phyloP scores from a whole-genome alignment of 2,329 filamentous ascomycete species.

The Pestalotiopsis sp. region DNA sequence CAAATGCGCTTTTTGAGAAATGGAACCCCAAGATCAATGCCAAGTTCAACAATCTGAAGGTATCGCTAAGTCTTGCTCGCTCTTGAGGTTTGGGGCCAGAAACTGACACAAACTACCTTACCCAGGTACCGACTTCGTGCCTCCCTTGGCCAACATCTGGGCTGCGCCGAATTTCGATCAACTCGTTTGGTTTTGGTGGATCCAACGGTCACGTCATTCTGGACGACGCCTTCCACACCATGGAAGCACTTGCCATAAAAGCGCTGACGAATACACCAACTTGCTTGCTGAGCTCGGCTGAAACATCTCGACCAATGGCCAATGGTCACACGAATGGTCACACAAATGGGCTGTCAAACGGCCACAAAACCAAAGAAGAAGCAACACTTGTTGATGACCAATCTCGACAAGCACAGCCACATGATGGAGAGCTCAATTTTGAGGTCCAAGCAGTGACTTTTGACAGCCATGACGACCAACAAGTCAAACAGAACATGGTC shows the following conservation, averaged over 20 bases:
- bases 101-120: background rate
- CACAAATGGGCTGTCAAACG: background rate
- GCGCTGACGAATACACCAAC: slow-evolving; percentile 9
- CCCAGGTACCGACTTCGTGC: slow-evolving; percentile 12
- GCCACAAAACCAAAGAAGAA: background rate
- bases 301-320: background rate
- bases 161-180: slow-evolving; percentile 18
- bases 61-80: background rate
- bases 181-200: slow-evolving; percentile 26
- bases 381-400: background rate
- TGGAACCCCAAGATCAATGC: slow-evolving; percentile 17
- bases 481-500: background rate
- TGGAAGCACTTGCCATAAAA: slow-evolving; percentile 11
- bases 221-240: slow-evolving; percentile 17
- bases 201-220: slow-evolving; percentile 23
- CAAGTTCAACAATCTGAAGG: slow-evolving; percentile 14
- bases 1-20: slow-evolving; percentile 18
- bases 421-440: background rate
- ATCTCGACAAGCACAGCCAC: background rate
- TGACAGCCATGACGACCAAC: background rate
- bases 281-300: background rate
- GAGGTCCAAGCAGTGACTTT: background rate
- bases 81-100: background rate
- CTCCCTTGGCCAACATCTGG: slow-evolving; percentile 17
- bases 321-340: background rate